Conservation (phyloP, 345 rosid species). For the Eutrema yunnanense region DNA sequence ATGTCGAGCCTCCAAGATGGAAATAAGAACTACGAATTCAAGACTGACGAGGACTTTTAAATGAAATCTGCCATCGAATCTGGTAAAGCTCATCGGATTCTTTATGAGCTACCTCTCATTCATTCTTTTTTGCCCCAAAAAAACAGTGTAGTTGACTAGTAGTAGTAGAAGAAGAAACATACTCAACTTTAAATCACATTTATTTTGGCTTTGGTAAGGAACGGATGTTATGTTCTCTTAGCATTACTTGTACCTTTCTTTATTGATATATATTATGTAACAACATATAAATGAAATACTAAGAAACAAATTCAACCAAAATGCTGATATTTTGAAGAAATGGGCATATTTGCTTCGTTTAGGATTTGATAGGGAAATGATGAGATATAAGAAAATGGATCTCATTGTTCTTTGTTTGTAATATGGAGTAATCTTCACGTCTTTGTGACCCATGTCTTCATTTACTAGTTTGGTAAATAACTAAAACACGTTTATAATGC, state of each 20-base stretch:
- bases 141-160: background rate
- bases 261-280: too few relatives aligned
- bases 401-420: background rate
- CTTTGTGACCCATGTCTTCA: background rate
- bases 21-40: conserved; percentile 62
- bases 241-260: background rate
- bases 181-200: background rate
- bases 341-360: background rate
- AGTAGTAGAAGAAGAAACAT: background rate
- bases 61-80: background rate
- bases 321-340: background rate
- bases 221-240: background rate
- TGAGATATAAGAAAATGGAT: background rate
- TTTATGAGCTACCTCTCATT: background rate
- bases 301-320: background rate
- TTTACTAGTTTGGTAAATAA: background rate
- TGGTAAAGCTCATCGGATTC: conserved; percentile 6
- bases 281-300: too few relatives aligned
- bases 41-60: conserved; percentile 68
- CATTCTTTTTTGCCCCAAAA: background rate
- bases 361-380: background rate
- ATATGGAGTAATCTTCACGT: background rate
- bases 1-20: conserved; percentile 70
- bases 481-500: background rate
- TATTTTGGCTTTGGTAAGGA: background rate